Percentiles rank a stretch among this genome's conserved stretches.
Evolutionary conservation across 345 rosid genomes (phyloP).

Genomic region (Ceriops zippeliana): DNA sequence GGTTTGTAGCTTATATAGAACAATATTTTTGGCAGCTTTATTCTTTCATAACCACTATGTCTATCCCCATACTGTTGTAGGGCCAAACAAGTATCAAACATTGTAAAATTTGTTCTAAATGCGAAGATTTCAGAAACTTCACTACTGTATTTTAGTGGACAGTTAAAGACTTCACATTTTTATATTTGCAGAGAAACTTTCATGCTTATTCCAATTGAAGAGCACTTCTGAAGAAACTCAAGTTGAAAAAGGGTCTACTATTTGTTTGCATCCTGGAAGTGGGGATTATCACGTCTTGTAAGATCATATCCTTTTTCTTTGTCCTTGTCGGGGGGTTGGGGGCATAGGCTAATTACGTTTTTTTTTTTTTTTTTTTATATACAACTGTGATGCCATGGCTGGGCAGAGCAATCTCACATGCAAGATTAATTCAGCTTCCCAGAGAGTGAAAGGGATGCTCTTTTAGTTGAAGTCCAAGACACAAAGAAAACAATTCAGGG

Average conservation of each 20-base stretch:
- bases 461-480: slow-evolving; percentile 78
- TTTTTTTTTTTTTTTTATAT: background rate
- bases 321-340: background rate
- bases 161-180: background rate
- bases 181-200: slow-evolving; percentile 51
- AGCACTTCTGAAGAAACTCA: slow-evolving; percentile 62
- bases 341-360: background rate
- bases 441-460: slow-evolving; percentile 76
- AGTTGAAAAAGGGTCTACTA: slow-evolving; percentile 48
- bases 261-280: slow-evolving; percentile 78
- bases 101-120: background rate
- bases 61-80: too few species aligned
- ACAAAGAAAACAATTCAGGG: slow-evolving; percentile 66
- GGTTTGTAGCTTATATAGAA: slow-evolving; percentile 39
- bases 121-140: background rate
- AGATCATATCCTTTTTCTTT: slow-evolving; percentile 28
- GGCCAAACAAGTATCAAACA: too few species aligned
- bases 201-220: slow-evolving; percentile 81
- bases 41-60: background rate
- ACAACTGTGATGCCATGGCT: slow-evolving; percentile 3
- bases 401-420: slow-evolving; percentile 20
- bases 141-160: background rate
- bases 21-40: background rate
- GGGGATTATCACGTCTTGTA: slow-evolving; percentile 92
- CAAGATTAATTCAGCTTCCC: slow-evolving; percentile 58